Percentiles rank a stretch among this genome's conserved stretches.
phyloP scores from a whole-genome alignment of 441 rosid species.

The Gossypium laxum region DNA sequence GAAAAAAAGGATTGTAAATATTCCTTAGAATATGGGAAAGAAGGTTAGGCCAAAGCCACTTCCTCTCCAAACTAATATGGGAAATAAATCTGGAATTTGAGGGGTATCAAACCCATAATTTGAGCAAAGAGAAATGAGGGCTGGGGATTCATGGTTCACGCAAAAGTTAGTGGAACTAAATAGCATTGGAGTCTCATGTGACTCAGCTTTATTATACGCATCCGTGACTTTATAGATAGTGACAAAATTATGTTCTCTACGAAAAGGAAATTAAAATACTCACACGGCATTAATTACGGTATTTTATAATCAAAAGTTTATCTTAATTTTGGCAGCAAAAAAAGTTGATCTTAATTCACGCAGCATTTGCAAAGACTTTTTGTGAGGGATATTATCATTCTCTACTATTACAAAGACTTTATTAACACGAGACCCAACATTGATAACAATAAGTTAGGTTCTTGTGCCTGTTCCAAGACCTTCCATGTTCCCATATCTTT shows the following conservation, averaged over 20 bases:
- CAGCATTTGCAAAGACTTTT: not conserved
- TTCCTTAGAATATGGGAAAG: too few species aligned
- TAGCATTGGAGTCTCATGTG: conserved; percentile 20
- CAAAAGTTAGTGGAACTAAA: not conserved
- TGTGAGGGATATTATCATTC: conserved; percentile 9
- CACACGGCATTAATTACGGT: conserved; percentile 29
- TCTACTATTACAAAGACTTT: conserved; percentile 1
- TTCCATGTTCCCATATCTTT: not conserved
- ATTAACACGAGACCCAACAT: conserved; percentile 6
- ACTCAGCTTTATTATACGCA: not conserved
- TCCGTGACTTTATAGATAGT: conserved; percentile 29
- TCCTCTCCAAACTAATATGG: too few species aligned
- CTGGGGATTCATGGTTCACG: not conserved
- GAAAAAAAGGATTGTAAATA: too few species aligned
- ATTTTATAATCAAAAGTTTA: not conserved
- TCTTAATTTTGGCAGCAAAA: too few species aligned
- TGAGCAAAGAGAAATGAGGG: not conserved
- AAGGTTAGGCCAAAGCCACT: too few species aligned
- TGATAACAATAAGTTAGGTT: too few species aligned
- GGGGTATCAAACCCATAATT: too few species aligned
- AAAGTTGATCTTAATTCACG: conserved; percentile 6
- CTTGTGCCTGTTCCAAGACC: not conserved
- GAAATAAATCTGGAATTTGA: too few species aligned
- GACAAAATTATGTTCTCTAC: conserved; percentile 19
- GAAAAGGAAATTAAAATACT: not conserved